Conservation (phyloP, 2,329 filamentous ascomycete genomes). For the Fusarium compactum region DNA sequence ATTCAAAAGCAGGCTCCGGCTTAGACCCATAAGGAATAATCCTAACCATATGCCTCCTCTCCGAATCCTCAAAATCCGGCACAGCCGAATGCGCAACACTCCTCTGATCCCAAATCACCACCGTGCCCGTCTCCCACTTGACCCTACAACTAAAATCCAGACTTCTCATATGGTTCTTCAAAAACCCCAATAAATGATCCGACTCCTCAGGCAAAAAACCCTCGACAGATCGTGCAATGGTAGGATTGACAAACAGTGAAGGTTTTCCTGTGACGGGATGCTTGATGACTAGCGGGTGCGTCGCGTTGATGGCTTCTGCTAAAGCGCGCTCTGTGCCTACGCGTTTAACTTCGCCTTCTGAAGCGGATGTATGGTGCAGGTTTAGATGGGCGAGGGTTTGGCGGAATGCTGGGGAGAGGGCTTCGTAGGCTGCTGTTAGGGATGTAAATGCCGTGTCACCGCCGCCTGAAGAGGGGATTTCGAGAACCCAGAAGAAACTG, state of each 20-base stretch:
- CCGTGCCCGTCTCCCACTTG: constrained; percentile 47
- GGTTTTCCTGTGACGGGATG: constrained; percentile 49
- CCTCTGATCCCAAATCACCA: constrained; percentile 50
- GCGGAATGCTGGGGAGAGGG: constrained; percentile 47
- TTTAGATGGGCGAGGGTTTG: constrained; percentile 15
- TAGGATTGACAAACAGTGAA: constrained; percentile 48
- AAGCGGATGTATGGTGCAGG: constrained; percentile 45
- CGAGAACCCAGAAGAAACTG: constrained; percentile 52
- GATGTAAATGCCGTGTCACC: constrained; percentile 51
- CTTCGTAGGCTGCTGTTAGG: constrained; percentile 48
- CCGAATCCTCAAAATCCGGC: constrained; percentile 48
- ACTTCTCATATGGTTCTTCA: constrained; percentile 49
- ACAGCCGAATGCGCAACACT: constrained; percentile 45
- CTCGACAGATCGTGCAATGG: constrained; percentile 47
- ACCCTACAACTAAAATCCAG: constrained; percentile 50
- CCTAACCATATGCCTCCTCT: constrained; percentile 50
- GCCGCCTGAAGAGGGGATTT: constrained; percentile 43
- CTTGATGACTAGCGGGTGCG: constrained; percentile 47
- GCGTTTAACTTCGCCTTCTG: constrained; percentile 47
- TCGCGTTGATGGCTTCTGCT: constrained; percentile 47
- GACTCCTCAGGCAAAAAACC: constrained; percentile 50
- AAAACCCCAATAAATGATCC: constrained; percentile 44
- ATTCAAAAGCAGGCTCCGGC: constrained; percentile 33
- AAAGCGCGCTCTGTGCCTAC: constrained; percentile 47
- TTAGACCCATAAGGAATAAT: constrained; percentile 48